These are phyloP conservation scores for Senna siamea DNA, from an alignment of 306 rosid genomes.

Conservation along the genomic window DNA sequence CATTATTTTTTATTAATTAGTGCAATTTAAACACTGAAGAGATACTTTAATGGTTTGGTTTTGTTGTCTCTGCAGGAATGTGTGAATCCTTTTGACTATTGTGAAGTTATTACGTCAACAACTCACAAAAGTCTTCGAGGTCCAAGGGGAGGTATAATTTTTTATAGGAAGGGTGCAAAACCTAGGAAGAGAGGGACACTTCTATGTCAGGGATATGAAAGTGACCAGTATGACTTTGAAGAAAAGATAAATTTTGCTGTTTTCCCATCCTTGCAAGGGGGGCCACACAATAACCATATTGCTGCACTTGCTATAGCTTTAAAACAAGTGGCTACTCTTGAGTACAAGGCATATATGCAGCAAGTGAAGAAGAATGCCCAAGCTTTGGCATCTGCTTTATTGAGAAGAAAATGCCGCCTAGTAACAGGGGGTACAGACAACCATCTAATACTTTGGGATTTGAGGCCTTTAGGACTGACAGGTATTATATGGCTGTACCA, in stretches of 20 bases:
- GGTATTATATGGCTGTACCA: conserved; percentile 48
- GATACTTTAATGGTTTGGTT: conserved; percentile 10
- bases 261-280: conserved; percentile 94
- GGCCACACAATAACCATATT: conserved; percentile 94
- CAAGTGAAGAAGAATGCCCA: conserved; percentile 94
- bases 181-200: conserved; percentile 79
- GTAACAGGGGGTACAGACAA: conserved; percentile 96
- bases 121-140: conserved; percentile 98
- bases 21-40: neutral
- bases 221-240: conserved; percentile 79
- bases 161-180: conserved; percentile 82
- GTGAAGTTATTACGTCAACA: conserved; percentile 93
- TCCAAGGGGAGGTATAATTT: conserved; percentile 97
- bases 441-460: conserved; percentile 92
- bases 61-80: conserved; percentile 62
- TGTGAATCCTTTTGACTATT: conserved; percentile 83
- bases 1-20: neutral
- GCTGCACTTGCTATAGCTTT: conserved; percentile 97
- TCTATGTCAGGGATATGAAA: conserved; percentile 67
- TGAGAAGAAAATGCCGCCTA: conserved; percentile 76
- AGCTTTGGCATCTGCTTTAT: conserved; percentile 80
- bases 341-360: conserved; percentile 84
- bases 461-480: conserved; percentile 84
- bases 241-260: conserved; percentile 93
- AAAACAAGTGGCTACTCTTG: conserved; percentile 85